Evolutionary conservation across 2,329 filamentous ascomycete genomes (phyloP).

Genomic region (Aspergillus unguis): DNA sequence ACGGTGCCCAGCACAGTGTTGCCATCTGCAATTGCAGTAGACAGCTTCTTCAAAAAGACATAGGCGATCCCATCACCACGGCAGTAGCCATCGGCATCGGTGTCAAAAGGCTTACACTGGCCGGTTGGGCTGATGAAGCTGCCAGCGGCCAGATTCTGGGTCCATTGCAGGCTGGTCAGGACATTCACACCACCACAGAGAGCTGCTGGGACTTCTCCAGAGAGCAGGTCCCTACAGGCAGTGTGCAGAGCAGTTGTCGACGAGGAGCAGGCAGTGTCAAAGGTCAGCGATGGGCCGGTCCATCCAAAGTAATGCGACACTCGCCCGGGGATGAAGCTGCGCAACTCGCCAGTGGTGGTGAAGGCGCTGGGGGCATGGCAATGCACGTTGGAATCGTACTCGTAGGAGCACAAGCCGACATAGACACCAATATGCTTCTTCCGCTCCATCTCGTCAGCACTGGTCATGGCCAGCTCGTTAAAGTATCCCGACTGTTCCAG

Average conservation of each 20-base stretch:
- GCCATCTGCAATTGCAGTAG: constrained; percentile 46
- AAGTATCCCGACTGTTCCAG: constrained; percentile 6
- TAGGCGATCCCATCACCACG: constrained; percentile 5
- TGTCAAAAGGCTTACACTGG: constrained; percentile 7
- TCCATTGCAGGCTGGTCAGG: constrained; percentile 24
- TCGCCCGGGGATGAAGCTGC: constrained; percentile 21
- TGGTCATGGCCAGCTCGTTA: constrained; percentile 6
- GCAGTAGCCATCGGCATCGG: constrained; percentile 11
- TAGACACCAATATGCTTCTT: constrained; percentile 33
- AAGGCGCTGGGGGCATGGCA: constrained; percentile 36
- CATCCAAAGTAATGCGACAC: constrained; percentile 45
- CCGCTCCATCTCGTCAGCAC: neutral
- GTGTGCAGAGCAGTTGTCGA: constrained; percentile 8
- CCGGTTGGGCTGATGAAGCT: constrained; percentile 11
- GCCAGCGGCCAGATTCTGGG: constrained; percentile 5
- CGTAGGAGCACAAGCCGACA: constrained; percentile 31
- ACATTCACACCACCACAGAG: constrained; percentile 32
- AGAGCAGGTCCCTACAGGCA: neutral
- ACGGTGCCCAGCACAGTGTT: constrained; percentile 46
- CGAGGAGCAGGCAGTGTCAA: constrained; percentile 24
- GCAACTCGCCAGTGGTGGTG: constrained; percentile 23
- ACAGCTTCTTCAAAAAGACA: constrained; percentile 27
- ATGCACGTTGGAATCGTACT: constrained; percentile 43
- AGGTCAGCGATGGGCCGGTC: constrained; percentile 26
- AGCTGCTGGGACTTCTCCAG: neutral